phyloP scores from a whole-genome alignment of 306 rosid genomes.

The Cucumis sativus region DNA sequence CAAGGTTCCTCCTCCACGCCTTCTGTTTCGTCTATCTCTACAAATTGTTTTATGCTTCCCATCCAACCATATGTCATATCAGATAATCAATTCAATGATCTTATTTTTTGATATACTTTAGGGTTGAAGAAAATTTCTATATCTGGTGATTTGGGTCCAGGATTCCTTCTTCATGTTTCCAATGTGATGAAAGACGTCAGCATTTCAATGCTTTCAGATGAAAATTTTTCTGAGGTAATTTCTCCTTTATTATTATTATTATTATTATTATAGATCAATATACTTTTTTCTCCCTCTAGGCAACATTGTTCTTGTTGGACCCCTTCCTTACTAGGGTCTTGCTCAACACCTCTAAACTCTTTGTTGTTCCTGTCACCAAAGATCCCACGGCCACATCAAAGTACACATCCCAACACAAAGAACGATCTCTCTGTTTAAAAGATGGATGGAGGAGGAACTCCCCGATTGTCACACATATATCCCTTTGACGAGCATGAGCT shows the following conservation, averaged over 20 bases:
- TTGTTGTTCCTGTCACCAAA: too few species aligned
- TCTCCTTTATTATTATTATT: neutral
- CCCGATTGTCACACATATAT: too few species aligned
- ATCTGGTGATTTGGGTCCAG: slow-evolving; percentile 12
- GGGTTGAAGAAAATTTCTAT: slow-evolving; percentile 43
- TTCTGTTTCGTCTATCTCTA: neutral
- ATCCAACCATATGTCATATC: neutral
- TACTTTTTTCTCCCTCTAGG: neutral
- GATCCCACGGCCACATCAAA: too few species aligned
- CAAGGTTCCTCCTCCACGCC: neutral
- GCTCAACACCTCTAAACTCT: too few species aligned
- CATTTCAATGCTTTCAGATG: slow-evolving; percentile 57
- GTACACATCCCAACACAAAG: too few species aligned
- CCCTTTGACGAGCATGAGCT: too few species aligned
- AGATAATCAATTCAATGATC: neutral
- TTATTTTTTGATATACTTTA: slow-evolving; percentile 6
- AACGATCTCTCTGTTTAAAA: too few species aligned
- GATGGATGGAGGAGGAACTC: too few species aligned
- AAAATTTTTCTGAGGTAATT: slow-evolving; percentile 55
- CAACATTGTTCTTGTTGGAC: too few species aligned
- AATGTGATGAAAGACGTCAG: slow-evolving; percentile 43
- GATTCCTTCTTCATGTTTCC: slow-evolving; percentile 40
- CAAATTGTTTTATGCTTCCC: neutral
- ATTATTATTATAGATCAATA: neutral
- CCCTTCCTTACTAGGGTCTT: too few species aligned